Evolutionary conservation across 768 basidiomycete species (phyloP), one percentile per base, ranked within the genome.

Genomic region (Dictyophora rubrovolvata): DNA sequence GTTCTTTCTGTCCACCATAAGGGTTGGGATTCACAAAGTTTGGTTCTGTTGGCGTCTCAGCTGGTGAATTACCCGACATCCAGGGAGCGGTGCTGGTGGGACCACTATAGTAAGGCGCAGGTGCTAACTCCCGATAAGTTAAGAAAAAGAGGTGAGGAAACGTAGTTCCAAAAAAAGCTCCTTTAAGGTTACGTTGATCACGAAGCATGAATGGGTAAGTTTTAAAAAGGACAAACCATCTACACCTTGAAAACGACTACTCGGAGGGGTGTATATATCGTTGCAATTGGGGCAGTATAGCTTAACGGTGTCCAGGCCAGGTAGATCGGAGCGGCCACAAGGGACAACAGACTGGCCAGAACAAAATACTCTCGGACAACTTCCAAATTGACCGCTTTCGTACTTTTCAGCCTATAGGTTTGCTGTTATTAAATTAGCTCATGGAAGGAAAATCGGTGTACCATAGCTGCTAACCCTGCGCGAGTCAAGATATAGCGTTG

Each of bases 81-180:
- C 81, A 76, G 6, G 79, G 72, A 16, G 76, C 71, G 50, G 70
- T 68, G 0, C 79, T 1, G 81, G 72, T 12, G 79, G 75, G 6
- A 74, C 83, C 79, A 63, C 87, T 89, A 82, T 83, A 93, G 74
- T 93, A 97, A 1, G 94, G 92, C 22, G 92, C 90, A 0, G 94
- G 89, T 9, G 91, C 84, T n/a, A 94, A 81, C 69, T 95, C 93
- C 22, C 90, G 89, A 74, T 95, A 98, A 62, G 89, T 93, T 69
- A 98, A 93, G 80, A 98, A 98, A 75, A 98, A 95, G 22, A 99
- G 79, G 67, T 97, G 93, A 1, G 94, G 79, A 71, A 99, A 99
- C n/a, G 95, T 97, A 0, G 95, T 98, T 20, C 96, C 96, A 75
- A 99, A 99, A 75, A 97, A 99, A 11, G 96, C 96, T 62, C 95